Base-by-base conservation (phyloP, 345 rosid genomes). In the Linum usitatissimum region DNA sequence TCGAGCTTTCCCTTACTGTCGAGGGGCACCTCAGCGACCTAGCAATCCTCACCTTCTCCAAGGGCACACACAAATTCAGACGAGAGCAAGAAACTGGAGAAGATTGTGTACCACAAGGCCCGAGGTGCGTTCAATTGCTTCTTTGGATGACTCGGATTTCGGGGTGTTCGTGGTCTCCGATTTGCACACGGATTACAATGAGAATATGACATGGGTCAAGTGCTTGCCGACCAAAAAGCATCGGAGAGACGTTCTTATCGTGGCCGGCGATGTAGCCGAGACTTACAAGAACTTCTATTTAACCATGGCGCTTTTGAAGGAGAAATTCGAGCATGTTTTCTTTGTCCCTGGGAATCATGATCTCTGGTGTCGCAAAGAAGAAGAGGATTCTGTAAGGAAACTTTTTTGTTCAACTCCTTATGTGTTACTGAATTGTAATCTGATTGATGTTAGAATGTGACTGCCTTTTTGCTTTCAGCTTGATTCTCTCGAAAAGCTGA, bases 181-280 rank as follows among this genome's bases (percentile, higher is more conserved):
- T 64, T 70, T 79, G 62, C 91, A 85, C 70, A 83, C 87, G 1
- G 87, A 85, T 63, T 85, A 85, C 63, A 54, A 77, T 0, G 81
- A 85, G 65, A 85, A 85, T 70, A 74, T 83, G 87, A 53, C 30
- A 13, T 85, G 87, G 91, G 84, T 81, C 49, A 66, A 72, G 63
- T 30, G 72, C 75, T 75, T 85, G 68, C 69, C 84, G 4, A 28
- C 75, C 36, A 63, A 30, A 10, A 75, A 57, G 54, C 55, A 79
- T 67, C 61, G 59, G 64, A 73, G 74, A 17, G 85, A 82, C 59
- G 76, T 75, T 55, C 85, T 85, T 69, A 65, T 85, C 21, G 81
- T 83, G 64, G 86, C 86, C 4, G 84, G 91, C 21, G 91, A 85
- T 71, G 86, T 85, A 3, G 87, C 91, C 0, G 87, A 85, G 77